Percentiles rank a stretch among this genome's conserved stretches.
phyloP scores from a whole-genome alignment of 2,329 filamentous ascomycete species.

The Xylaria multiplex region DNA sequence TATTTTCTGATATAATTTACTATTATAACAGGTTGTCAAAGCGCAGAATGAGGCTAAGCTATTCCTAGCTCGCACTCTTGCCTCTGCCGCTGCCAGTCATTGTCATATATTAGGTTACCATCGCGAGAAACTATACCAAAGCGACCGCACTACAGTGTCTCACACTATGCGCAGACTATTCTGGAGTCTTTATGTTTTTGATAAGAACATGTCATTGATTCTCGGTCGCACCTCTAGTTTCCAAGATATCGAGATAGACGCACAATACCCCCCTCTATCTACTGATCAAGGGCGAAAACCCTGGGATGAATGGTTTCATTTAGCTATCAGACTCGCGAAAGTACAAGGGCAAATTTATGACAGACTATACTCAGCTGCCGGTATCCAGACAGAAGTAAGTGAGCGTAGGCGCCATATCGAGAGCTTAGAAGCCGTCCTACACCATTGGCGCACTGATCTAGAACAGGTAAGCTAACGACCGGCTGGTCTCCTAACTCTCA shows the following conservation, averaged over 20 bases:
- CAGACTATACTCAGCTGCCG: constrained; percentile 2
- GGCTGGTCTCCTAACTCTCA: background rate
- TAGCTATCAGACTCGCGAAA: constrained; percentile 13
- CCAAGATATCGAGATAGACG: constrained; percentile 13
- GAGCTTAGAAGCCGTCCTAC: background rate
- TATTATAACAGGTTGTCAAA: background rate
- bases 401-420: constrained; percentile 7
- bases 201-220: constrained; percentile 11
- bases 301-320: constrained; percentile 12
- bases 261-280: constrained; percentile 1
- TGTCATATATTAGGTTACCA: constrained; percentile 10
- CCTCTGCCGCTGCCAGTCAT: constrained; percentile 8
- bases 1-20: background rate
- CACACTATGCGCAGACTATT: constrained; percentile 1
- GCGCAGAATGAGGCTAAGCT: constrained; percentile 13
- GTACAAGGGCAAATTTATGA: constrained; percentile 14
- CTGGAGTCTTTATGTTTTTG: constrained; percentile 9
- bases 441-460: constrained; percentile 2
- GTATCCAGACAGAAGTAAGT: background rate
- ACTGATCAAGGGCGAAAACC: constrained; percentile 2
- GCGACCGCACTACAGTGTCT: background rate
- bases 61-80: constrained; percentile 8
- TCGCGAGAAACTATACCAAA: constrained; percentile 8
- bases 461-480: constrained; percentile 2
- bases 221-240: constrained; percentile 9